Evolutionary conservation across 495 filamentous ascomycete species (phyloP), one percentile per base, ranked within the genome.

Genomic region (Friedmanniomyces endolithicus): DNA sequence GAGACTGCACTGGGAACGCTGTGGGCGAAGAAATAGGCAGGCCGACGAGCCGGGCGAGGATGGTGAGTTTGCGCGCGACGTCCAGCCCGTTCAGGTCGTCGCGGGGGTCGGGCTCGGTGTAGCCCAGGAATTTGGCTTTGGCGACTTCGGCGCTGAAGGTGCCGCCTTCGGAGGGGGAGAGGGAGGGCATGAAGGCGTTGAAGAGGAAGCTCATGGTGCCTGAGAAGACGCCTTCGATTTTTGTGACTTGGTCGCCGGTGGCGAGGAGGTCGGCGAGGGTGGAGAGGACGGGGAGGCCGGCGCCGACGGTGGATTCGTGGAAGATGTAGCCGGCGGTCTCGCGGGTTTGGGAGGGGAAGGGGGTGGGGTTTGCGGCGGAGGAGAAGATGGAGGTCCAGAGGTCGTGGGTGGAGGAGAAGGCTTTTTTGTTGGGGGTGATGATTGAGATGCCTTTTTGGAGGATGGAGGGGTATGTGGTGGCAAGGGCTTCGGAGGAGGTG

Each of bases 381-480:
- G 72, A 64, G 65, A 90, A 88, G 63, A 96, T 95, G 45, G 80
- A 77, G 57, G 85, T 74, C 87, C 89, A 98, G 45, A 94, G 72
- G 52, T 77, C 71, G 50, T 85, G 76, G 31, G 76, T 78, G 33
- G 80, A 78, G 2, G 86, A 90, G 70, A 98, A 97, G 4, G 85
- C 90, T 70, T 97, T 96, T 74, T 98, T 98, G 75, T 95, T 98
- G 14, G 92, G 89, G 0, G 92, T 97, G 31, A 95, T 88, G 66
- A 97, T 79, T 61, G 78, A 86, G 71, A 98, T 84, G 11, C 90
- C 90, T 29, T 78, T 74, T 53, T 74, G 72, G 54, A 98, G 77
- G 67, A 90, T 85, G 19, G 72, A 59, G 1, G 90, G 88, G 70
- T 98, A 97, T 16, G 75, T 65, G 53, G 81, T 72, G 1, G 90